Base-by-base conservation (phyloP, 1,284 basidiomycete genomes). In the Cutaneotrichosporon curvatum region DNA sequence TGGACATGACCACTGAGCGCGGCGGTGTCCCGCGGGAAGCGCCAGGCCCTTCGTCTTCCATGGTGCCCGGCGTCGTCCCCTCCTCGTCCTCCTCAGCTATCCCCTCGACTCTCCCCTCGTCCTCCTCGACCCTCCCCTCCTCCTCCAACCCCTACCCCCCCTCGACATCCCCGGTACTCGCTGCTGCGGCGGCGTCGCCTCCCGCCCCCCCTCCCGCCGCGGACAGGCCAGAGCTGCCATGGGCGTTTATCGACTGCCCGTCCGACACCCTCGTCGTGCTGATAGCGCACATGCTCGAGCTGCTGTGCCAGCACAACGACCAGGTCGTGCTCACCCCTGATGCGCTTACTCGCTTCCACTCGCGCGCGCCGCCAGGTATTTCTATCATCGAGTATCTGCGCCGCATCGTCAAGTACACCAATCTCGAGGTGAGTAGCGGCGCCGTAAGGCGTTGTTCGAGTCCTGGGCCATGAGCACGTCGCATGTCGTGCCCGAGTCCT, bases 271-370 rank as follows among this genome's bases (percentile, higher is more conserved):
- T 95, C 62, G 83, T 85, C 55, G 75, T 84, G 50, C 83, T 95
- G 58, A 89, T 94, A 72, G 88, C 87, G 56, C 86, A 92, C 69
- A 95, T 95, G 90, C 81, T 95, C 59, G 81, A 89, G 65, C 82
- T 89, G 55, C 75, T 96, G 57, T 90, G 91, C 71, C 77, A 79
- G 52, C 87, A 92, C 78, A 96, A 96, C 75, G 90, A 96, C 75
- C 81, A 81, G 67, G 89, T 96, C 69, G 56, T 68, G 18, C 56
- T 71, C 23, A 73, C 67, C 2, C 63, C 67, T 7, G 63, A 68
- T 55, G 47, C 60, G 53, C 78, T 96, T 55, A 94, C 91, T 40
- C 82, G 89, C 48, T 96, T 96, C 71, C 91, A 96, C 73, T 94
- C 90, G 35, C 79, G 89, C 54, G 81, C 88, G 9, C 79, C 89